These are phyloP conservation scores for Lyophyllum atratum DNA, from an alignment of 768 basidiomycete genomes.

Conservation along the genomic window DNA sequence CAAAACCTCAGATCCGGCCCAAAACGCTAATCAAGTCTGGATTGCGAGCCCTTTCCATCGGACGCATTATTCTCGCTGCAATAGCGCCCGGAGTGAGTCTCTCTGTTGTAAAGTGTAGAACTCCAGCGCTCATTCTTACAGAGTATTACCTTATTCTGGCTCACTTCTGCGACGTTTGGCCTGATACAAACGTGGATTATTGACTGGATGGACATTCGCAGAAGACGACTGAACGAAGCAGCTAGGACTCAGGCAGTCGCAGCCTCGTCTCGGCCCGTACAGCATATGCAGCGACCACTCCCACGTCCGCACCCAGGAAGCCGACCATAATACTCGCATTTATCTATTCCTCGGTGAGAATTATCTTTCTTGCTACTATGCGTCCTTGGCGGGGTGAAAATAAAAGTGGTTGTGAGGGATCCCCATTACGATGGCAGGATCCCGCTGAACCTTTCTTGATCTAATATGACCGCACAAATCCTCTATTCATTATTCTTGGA, in stretches of 20 bases:
- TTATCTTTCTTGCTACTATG: background rate
- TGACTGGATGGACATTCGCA: conserved; percentile 59
- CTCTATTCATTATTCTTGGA: background rate
- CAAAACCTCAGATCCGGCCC: conserved; percentile 45
- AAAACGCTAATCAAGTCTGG: conserved; percentile 52
- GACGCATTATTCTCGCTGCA: conserved; percentile 66
- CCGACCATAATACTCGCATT: conserved; percentile 5
- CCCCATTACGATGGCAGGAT: conserved; percentile 48
- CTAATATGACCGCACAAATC: conserved; percentile 74
- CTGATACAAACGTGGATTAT: conserved; percentile 74
- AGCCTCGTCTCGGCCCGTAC: conserved; percentile 3
- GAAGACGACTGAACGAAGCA: conserved; percentile 24
- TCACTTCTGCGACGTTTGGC: conserved; percentile 74
- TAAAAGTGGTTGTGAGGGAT: conserved; percentile 75
- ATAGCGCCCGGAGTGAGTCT: conserved; percentile 70
- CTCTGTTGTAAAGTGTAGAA: background rate
- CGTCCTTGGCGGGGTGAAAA: conserved; percentile 57
- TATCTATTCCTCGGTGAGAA: conserved; percentile 22
- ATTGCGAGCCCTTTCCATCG: conserved; percentile 59
- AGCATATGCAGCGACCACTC: background rate
- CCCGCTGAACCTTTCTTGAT: conserved; percentile 79
- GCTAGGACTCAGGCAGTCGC: background rate
- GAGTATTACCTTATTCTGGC: conserved; percentile 78
- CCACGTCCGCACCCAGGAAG: conserved; percentile 1
- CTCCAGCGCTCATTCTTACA: conserved; percentile 24